Evolutionary conservation across 768 basidiomycete genomes (phyloP).

Genomic region (Scleroderma bovista): DNA sequence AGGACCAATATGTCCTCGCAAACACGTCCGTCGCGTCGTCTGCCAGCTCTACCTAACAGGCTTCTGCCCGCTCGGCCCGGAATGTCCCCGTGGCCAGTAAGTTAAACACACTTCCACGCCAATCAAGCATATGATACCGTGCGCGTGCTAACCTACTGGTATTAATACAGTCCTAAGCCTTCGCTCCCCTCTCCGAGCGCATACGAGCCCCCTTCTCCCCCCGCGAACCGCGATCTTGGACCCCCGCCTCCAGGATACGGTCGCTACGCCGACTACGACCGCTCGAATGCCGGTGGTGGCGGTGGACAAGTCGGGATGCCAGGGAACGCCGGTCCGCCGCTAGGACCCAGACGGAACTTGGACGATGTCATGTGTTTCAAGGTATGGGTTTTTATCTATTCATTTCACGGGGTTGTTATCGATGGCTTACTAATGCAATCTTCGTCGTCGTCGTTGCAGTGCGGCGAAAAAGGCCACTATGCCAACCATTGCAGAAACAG

Average conservation of each 20-base stretch:
- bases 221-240: slow-evolving; percentile 73
- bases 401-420: not conserved
- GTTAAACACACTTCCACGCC: slow-evolving; percentile 31
- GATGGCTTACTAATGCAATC: too few relatives aligned
- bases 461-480: slow-evolving; percentile 91
- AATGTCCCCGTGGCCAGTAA: slow-evolving; percentile 87
- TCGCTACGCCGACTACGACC: slow-evolving; percentile 73
- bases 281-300: slow-evolving; percentile 39
- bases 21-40: slow-evolving; percentile 86
- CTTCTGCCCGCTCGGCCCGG: slow-evolving; percentile 86
- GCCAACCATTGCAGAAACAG: slow-evolving; percentile 90
- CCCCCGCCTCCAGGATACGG: slow-evolving; percentile 92
- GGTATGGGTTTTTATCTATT: slow-evolving; percentile 35
- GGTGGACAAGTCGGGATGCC: slow-evolving; percentile 19
- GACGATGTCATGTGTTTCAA: slow-evolving; percentile 88
- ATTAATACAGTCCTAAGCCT: slow-evolving; percentile 64
- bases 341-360: slow-evolving; percentile 59
- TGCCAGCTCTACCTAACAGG: slow-evolving; percentile 91
- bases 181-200: slow-evolving; percentile 61
- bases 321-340: slow-evolving; percentile 27
- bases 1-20: slow-evolving; percentile 87
- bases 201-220: slow-evolving; percentile 73
- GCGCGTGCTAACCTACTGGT: slow-evolving; percentile 3
- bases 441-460: slow-evolving; percentile 41
- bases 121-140: slow-evolving; percentile 1